Evolutionary conservation across 225 moss, liverwort and hornwort genomes (phyloP).

Genomic region (Asterella californica): DNA sequence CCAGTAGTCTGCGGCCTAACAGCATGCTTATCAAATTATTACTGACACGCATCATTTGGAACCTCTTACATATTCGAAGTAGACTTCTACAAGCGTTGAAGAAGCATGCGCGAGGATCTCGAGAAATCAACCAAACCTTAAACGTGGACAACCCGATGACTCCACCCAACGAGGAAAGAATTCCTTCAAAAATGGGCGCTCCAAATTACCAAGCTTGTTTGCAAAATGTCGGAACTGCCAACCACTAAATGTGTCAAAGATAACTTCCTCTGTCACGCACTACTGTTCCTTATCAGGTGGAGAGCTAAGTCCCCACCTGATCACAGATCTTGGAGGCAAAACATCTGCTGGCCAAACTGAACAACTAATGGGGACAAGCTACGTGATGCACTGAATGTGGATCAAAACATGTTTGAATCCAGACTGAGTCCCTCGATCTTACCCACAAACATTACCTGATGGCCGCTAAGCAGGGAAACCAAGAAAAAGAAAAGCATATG

Average conservation of each 20-base stretch:
- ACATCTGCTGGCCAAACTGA: not conserved
- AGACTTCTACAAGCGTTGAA: not conserved
- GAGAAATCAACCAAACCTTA: slow-evolving; percentile 53
- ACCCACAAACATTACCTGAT: not conserved
- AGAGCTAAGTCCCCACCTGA: not conserved
- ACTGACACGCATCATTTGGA: no score
- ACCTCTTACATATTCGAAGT: not conserved
- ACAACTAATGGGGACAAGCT: not conserved
- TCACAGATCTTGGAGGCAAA: not conserved
- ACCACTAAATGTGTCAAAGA: not conserved
- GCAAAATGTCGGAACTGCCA: slow-evolving; percentile 98
- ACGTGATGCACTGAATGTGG: not conserved
- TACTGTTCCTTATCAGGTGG: not conserved
- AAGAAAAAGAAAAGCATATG: not conserved
- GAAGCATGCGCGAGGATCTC: not conserved
- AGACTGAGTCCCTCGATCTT: not conserved
- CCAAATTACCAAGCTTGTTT: slow-evolving; percentile 94
- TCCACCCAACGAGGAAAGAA: slow-evolving; percentile 99
- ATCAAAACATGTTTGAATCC: not conserved
- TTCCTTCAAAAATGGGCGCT: slow-evolving; percentile 95
- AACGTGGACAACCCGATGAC: slow-evolving; percentile 94
- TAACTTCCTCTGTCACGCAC: not conserved
- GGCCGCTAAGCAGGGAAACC: not conserved
- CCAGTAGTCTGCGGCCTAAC: not conserved
- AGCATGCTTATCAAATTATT: not conserved